These are phyloP conservation scores for Scleroderma citrinum DNA, from an alignment of 768 basidiomycete genomes.

Conservation along the genomic window DNA sequence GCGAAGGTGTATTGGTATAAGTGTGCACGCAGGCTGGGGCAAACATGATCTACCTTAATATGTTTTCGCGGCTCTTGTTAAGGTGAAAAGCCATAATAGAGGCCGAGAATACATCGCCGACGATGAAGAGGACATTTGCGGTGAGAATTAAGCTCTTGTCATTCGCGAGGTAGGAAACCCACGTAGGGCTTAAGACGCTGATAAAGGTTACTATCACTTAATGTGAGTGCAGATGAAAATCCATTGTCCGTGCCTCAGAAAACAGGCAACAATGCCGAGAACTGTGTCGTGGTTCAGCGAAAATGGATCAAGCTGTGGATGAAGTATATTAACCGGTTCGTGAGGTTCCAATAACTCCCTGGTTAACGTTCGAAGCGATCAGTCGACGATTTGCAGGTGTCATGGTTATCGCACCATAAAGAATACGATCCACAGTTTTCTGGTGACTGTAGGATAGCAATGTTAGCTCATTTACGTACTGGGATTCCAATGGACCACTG, in stretches of 20 bases:
- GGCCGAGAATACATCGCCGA: slow-evolving; percentile 6
- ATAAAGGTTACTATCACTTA: not conserved
- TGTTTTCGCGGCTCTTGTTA: not conserved
- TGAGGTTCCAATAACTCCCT: not conserved
- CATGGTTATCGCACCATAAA: slow-evolving; percentile 3
- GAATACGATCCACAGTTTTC: not conserved
- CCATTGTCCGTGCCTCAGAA: not conserved
- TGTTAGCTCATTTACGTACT: not conserved
- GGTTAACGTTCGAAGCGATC: not conserved
- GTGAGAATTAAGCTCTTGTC: not conserved
- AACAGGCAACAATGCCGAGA: slow-evolving; percentile 1
- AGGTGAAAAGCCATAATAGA: slow-evolving; percentile 3
- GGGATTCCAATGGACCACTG: not conserved
- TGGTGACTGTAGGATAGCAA: not conserved
- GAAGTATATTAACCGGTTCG: not conserved
- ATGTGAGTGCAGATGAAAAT: not conserved
- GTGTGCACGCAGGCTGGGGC: not conserved
- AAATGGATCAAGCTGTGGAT: not conserved
- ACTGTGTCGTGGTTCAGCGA: not conserved
- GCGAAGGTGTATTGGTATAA: not conserved
- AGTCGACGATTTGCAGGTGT: no score
- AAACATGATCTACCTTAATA: not conserved
- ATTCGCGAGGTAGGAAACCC: not conserved
- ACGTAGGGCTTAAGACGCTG: slow-evolving; percentile 1
- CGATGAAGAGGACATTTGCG: slow-evolving; percentile 4